Evolutionary conservation across 805 yeast genomes (phyloP).

Genomic region (Saccharomycopsis amapae): DNA sequence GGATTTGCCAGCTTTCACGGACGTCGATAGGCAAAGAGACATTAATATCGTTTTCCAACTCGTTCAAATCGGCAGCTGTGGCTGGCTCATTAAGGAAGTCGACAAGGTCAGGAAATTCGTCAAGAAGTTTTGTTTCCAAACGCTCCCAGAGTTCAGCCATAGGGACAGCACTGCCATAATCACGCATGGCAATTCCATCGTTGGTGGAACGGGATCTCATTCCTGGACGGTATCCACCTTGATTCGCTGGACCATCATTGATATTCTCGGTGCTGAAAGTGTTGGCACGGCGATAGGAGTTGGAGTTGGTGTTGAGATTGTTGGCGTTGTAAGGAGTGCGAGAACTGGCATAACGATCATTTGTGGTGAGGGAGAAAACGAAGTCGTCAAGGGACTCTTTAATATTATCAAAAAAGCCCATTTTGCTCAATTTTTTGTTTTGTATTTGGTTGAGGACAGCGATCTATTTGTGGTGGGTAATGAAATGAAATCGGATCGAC

Average conservation of each 20-base stretch:
- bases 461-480: too few species aligned
- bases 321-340: slow-evolving; percentile 17
- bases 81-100: slow-evolving; percentile 76
- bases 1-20: slow-evolving; percentile 67
- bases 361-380: slow-evolving; percentile 20
- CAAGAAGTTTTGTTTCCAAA: slow-evolving; percentile 28
- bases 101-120: slow-evolving; percentile 73
- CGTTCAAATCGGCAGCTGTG: slow-evolving; percentile 71
- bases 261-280: slow-evolving; percentile 9
- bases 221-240: slow-evolving; percentile 18
- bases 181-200: slow-evolving; percentile 18
- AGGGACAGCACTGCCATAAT: slow-evolving; percentile 16
- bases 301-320: slow-evolving; percentile 13
- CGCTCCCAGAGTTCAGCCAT: slow-evolving; percentile 21
- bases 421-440: not conserved
- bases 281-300: slow-evolving; percentile 14
- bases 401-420: slow-evolving; percentile 20
- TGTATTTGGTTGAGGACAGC: too few species aligned
- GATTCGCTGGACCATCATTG: slow-evolving; percentile 4
- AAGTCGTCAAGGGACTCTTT: slow-evolving; percentile 21
- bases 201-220: slow-evolving; percentile 12
- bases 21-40: slow-evolving; percentile 75
- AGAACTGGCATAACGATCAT: slow-evolving; percentile 21
- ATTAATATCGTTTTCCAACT: slow-evolving; percentile 76
- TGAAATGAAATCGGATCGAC: too few species aligned